Percentiles rank a stretch among this genome's conserved stretches.
These are phyloP conservation scores for Venturia oleaginea DNA, from an alignment of 2,329 filamentous ascomycete genomes.

Conservation along the genomic window DNA sequence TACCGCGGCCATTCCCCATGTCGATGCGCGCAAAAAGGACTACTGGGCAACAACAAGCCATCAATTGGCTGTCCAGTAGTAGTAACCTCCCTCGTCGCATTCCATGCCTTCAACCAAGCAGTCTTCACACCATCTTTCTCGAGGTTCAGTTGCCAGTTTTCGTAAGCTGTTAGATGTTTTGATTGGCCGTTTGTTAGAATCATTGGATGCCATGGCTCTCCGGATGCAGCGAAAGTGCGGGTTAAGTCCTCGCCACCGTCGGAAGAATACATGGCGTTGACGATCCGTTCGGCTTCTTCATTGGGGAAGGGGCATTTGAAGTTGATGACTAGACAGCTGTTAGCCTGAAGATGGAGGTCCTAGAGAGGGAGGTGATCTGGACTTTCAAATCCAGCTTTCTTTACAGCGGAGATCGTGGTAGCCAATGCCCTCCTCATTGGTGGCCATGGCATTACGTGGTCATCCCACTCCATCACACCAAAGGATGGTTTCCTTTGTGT, in stretches of 20 bases:
- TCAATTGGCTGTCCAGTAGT: constrained; percentile 10
- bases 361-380: not conserved
- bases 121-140: not conserved
- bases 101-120: constrained; percentile 3
- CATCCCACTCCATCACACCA: constrained; percentile 17
- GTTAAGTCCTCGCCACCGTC: not conserved
- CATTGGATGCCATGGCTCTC: constrained; percentile 1
- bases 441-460: constrained; percentile 17
- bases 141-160: not conserved
- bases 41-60: not conserved
- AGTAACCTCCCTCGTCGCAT: not conserved
- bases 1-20: constrained; percentile 1
- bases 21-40: not conserved
- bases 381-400: constrained; percentile 40
- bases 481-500: not conserved
- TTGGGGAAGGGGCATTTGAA: not conserved
- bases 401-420: constrained; percentile 44
- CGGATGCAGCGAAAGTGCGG: not conserved
- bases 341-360: not conserved
- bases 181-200: not conserved
- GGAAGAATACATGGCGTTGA: not conserved
- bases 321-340: not conserved
- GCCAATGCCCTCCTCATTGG: constrained; percentile 29
- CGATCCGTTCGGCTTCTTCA: not conserved
- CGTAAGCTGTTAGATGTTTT: not conserved